These are phyloP conservation scores for Claviceps fusiformis DNA, from an alignment of 2,329 filamentous ascomycete species.

Conservation along the genomic window DNA sequence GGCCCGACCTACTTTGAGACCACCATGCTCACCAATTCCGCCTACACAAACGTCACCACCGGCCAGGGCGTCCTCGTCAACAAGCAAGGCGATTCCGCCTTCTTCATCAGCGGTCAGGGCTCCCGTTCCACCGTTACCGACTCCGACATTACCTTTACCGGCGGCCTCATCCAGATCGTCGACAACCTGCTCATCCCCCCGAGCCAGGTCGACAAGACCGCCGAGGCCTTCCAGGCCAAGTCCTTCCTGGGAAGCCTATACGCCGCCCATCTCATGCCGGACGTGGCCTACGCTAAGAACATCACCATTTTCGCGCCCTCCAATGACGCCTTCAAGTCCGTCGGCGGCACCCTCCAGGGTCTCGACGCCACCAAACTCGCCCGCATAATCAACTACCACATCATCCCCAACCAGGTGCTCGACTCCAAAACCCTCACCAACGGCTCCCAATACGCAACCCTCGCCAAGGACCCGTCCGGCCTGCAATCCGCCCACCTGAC, in stretches of 20 bases:
- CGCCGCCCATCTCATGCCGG: slow-evolving; percentile 19
- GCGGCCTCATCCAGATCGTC: slow-evolving; percentile 37
- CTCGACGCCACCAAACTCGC: slow-evolving; percentile 33
- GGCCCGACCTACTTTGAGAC: slow-evolving; percentile 26
- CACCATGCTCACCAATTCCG: slow-evolving; percentile 27
- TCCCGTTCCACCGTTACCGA: slow-evolving; percentile 27
- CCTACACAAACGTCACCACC: slow-evolving; percentile 34
- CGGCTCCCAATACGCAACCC: slow-evolving; percentile 18
- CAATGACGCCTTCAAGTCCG: slow-evolving; percentile 44
- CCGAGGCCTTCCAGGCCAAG: slow-evolving; percentile 31
- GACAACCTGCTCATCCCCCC: slow-evolving; percentile 39
- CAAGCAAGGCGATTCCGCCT: slow-evolving; percentile 26
- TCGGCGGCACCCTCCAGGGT: slow-evolving; percentile 37
- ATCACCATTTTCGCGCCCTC: slow-evolving; percentile 53
- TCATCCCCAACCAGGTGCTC: slow-evolving; percentile 40
- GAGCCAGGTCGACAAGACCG: slow-evolving; percentile 31
- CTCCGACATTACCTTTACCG: slow-evolving; percentile 31
- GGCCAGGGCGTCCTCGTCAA: slow-evolving; percentile 35
- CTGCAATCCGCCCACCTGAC: slow-evolving; percentile 19
- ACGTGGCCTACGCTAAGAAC: slow-evolving; percentile 26
- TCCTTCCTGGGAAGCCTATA: slow-evolving; percentile 25
- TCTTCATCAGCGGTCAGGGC: slow-evolving; percentile 37
- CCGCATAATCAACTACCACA: slow-evolving; percentile 48
- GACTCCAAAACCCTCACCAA: slow-evolving; percentile 32
- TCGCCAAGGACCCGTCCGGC: slow-evolving; percentile 27